phyloP scores from a whole-genome alignment of 257 asterid species.

The Thymus quinquecostatus region DNA sequence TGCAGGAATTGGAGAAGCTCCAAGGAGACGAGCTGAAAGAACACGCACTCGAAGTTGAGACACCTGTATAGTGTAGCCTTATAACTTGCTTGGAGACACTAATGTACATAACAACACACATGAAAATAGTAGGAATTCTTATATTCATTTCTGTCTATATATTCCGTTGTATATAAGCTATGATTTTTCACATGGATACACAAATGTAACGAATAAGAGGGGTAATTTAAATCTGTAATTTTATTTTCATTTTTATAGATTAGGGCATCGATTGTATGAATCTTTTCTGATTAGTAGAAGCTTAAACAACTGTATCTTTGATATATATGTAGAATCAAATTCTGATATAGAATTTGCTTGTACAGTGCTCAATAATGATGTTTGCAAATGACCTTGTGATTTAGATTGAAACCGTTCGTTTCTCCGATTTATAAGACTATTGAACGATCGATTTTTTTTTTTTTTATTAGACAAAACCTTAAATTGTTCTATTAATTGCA shows the following conservation, averaged over 20 bases:
- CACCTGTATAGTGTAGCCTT: conserved; percentile 38
- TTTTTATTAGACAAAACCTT: no score
- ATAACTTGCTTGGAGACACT: conserved; percentile 3
- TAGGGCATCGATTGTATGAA: no score
- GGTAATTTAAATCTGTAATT: background rate
- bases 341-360: no score
- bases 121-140: conserved; percentile 29
- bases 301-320: no score
- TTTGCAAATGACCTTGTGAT: no score
- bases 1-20: conserved; percentile 45
- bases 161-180: conserved; percentile 27
- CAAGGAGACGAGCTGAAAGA: conserved; percentile 42
- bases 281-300: no score
- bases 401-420: no score
- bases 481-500: no score
- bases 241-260: background rate
- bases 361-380: no score
- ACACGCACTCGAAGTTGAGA: conserved; percentile 28
- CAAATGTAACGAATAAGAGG: conserved; percentile 39
- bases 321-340: no score
- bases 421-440: no score
- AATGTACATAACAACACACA: conserved; percentile 49
- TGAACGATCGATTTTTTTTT: no score
- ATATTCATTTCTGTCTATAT: conserved; percentile 46
- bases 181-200: background rate